Conservation (phyloP, 495 filamentous ascomycete genomes). For the Achaetomiella virescens region DNA sequence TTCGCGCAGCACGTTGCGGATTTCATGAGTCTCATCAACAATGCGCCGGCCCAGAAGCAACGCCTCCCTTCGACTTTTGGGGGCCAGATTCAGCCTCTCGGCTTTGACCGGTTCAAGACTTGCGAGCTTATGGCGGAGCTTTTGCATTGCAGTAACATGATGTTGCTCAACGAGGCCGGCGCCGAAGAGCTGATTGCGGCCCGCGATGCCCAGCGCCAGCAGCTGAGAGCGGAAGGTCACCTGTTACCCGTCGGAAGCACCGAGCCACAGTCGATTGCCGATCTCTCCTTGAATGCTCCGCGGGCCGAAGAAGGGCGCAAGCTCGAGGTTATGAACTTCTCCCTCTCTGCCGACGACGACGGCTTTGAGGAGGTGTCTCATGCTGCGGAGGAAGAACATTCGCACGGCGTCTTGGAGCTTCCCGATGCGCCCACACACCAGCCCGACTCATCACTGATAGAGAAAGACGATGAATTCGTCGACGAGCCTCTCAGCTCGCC, state of each 20-base stretch:
- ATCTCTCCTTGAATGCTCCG: constrained; percentile 42
- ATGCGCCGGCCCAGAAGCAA: constrained; percentile 47
- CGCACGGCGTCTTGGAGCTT: constrained; percentile 45
- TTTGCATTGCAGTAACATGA: constrained; percentile 98
- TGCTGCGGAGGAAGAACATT: constrained; percentile 58
- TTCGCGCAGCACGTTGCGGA: constrained; percentile 91
- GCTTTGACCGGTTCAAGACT: constrained; percentile 97
- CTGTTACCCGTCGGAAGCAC: constrained; percentile 30
- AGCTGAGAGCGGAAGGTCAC: constrained; percentile 64
- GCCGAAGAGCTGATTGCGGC: constrained; percentile 80
- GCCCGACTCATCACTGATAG: constrained; percentile 37
- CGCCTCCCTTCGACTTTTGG: constrained; percentile 66
- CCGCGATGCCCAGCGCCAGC: constrained; percentile 75
- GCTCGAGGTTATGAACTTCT: constrained; percentile 67
- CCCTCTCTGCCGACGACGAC: constrained; percentile 71
- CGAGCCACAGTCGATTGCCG: constrained; percentile 29
- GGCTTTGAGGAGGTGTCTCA: constrained; percentile 88
- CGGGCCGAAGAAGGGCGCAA: constrained; percentile 47
- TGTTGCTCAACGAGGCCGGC: constrained; percentile 84
- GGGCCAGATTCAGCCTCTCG: constrained; percentile 83
- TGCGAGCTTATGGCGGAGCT: constrained; percentile 98
- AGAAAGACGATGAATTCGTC: constrained; percentile 62
- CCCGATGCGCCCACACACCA: constrained; percentile 35
- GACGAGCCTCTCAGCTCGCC: constrained; percentile 63
- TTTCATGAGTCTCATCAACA: constrained; percentile 88